phyloP scores from a whole-genome alignment of 2,329 filamentous ascomycete species.

The Fusarium caatingaense region DNA sequence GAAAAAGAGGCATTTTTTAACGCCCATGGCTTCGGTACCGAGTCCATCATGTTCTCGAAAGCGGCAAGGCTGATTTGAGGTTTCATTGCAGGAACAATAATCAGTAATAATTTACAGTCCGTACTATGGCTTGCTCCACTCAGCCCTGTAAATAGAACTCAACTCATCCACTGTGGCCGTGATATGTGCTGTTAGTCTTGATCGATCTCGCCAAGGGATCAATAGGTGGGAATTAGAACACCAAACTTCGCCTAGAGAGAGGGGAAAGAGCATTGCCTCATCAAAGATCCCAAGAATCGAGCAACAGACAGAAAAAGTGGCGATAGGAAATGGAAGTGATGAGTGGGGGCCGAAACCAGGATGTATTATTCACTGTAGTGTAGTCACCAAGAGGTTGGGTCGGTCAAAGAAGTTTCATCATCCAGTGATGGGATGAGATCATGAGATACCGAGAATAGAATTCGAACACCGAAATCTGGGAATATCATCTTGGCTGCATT shows the following conservation, averaged over 20 bases:
- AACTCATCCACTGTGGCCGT: not conserved
- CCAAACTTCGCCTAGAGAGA: not conserved
- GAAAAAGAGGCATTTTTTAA: conserved; percentile 27
- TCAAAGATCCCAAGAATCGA: not conserved
- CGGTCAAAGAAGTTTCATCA: conserved; percentile 6
- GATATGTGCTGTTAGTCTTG: not conserved
- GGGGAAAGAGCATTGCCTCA: conserved; percentile 17
- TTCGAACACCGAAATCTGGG: conserved; percentile 3
- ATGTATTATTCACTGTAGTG: not conserved
- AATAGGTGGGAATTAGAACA: not conserved
- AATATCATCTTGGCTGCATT: conserved; percentile 17
- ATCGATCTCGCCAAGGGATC: not conserved
- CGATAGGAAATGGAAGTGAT: conserved; percentile 18
- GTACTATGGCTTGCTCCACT: conserved; percentile 24
- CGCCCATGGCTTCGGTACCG: conserved; percentile 3
- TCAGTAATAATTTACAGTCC: not conserved
- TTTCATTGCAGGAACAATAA: conserved; percentile 14
- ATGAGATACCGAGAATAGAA: conserved; percentile 42
- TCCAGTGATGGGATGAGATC: conserved; percentile 13
- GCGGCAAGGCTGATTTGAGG: conserved; percentile 42
- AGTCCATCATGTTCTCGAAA: conserved; percentile 11
- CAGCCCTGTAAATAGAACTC: conserved; percentile 38
- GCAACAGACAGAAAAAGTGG: conserved; percentile 6
- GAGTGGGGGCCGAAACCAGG: conserved; percentile 30
- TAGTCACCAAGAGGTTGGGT: conserved; percentile 22